Evolutionary conservation across 768 basidiomycete species (phyloP), one percentile per base, ranked within the genome.

Genomic region (Pisolithus sp.): DNA sequence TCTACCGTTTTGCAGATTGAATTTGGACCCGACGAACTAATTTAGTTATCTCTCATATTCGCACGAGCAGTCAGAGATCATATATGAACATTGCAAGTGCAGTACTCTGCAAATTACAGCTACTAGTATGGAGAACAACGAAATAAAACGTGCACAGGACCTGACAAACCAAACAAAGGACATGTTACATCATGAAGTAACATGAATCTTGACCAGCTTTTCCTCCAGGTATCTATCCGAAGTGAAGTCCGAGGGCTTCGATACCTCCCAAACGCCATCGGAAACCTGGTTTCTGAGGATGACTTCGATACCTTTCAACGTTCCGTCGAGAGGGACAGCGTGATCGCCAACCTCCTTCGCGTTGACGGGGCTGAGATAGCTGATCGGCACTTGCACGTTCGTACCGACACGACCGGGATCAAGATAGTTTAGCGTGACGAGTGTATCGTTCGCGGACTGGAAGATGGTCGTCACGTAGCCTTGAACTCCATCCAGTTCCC

Each of bases 281-380:
- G 73, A 68, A 26, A 71, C 59, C 28, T 59, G 57, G 51, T 76
- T 70, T 34, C 74, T 63, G 52, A 82, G 64, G 38, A 76, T 69
- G 52, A 81, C 73, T 50, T 73, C 64, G 20, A 61, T 62, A 17
- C 78, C 79, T 56, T 68, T 75, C 36, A 65, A 54, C 18, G 59
- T 51, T 1, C 79, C 82, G 5, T 71, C 69, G 48, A 82, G 64
- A 20, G 75, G 71, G 39, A 85, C 53, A 5, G 80, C 83, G 37
- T 72, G 72, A 40, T 83, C 76, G 7, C 72, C 74, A 40, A 64
- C 68, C 12, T 57, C 50, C 2, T 56, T 52, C 0, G 79, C 78
- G 13, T 54, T 62, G 7, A 76, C 61, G 5, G 78, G 74, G 3
- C 56, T 61, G 23, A 81, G 65, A 50, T 75, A 77, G 41, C 60